Conservation (phyloP, 495 filamentous ascomycete genomes). For the Bryoglossum gracile region DNA sequence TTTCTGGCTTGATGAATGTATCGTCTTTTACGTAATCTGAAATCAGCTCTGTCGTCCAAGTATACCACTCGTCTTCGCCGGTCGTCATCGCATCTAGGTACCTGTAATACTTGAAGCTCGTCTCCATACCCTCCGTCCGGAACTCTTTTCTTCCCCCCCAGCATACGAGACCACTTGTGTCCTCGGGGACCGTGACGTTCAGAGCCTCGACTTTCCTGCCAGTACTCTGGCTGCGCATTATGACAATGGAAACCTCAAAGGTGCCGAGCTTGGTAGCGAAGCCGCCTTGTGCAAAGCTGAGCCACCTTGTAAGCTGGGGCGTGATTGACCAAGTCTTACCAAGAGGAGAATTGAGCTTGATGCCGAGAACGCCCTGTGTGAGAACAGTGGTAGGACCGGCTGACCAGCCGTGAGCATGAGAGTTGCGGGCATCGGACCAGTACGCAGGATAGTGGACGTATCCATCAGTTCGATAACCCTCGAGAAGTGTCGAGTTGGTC, state of each 20-base stretch:
- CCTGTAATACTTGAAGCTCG: slow-evolving; percentile 2
- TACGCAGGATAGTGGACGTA: slow-evolving; percentile 52
- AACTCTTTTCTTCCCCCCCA: slow-evolving; percentile 21
- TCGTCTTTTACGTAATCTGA: slow-evolving; percentile 17
- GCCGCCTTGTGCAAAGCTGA: slow-evolving; percentile 46
- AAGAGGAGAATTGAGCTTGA: slow-evolving; percentile 39
- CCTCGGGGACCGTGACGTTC: slow-evolving; percentile 36
- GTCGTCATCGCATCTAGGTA: slow-evolving; percentile 4
- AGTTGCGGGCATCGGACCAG: slow-evolving; percentile 41
- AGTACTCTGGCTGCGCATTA: slow-evolving; percentile 19
- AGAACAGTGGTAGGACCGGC: slow-evolving; percentile 51
- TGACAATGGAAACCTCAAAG: slow-evolving; percentile 35
- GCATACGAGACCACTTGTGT: slow-evolving; percentile 38
- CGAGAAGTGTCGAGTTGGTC: slow-evolving; percentile 54
- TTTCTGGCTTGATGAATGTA: slow-evolving; percentile 25
- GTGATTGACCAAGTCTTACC: slow-evolving; percentile 45
- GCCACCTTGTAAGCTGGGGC: slow-evolving; percentile 43
- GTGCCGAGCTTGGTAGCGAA: slow-evolving; percentile 47
- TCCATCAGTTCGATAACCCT: slow-evolving; percentile 51
- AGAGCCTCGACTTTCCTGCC: slow-evolving; percentile 29
- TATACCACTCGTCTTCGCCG: slow-evolving; percentile 7
- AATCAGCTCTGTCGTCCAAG: slow-evolving; percentile 31
- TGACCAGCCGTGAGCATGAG: slow-evolving; percentile 56
- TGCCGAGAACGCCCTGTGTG: slow-evolving; percentile 45
- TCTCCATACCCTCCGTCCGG: neutral